Evolutionary conservation across 345 rosid genomes (phyloP).

Genomic region (Pistacia vera): DNA sequence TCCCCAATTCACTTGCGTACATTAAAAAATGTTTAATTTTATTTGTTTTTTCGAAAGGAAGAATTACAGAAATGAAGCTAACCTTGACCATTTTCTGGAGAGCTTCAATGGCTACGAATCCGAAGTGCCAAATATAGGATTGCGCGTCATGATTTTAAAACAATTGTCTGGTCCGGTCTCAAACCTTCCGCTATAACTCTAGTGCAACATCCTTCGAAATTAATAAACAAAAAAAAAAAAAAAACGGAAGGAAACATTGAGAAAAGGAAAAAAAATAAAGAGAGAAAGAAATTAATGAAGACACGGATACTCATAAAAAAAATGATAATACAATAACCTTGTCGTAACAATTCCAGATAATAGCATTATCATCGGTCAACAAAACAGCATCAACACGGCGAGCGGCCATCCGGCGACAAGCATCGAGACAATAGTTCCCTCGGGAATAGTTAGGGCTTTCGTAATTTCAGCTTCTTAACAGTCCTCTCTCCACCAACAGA

Average conservation of each 20-base stretch:
- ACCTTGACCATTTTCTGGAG: conserved; percentile 99
- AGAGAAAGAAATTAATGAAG: neutral
- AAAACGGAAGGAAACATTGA: neutral
- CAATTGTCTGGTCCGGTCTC: conserved; percentile 85
- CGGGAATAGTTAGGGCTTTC: conserved; percentile 95
- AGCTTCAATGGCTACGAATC: conserved; percentile 91
- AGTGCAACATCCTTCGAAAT: conserved; percentile 61
- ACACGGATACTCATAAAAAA: too few species aligned
- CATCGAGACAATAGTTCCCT: conserved; percentile 90
- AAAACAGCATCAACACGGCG: conserved; percentile 91
- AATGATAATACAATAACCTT: conserved; percentile 44
- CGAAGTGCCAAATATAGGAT: conserved; percentile 82
- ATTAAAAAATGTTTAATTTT: too few species aligned
- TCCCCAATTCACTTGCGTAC: too few species aligned
- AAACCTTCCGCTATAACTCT: conserved; percentile 95
- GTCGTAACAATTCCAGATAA: conserved; percentile 95
- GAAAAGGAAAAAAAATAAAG: neutral
- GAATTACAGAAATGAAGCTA: conserved; percentile 13
- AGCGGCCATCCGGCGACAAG: conserved; percentile 93
- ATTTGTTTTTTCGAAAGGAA: too few species aligned
- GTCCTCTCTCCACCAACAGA: conserved; percentile 72
- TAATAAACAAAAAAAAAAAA: neutral
- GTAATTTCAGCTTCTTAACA: conserved; percentile 85
- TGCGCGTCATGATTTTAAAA: conserved; percentile 89
- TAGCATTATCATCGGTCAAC: conserved; percentile 85